Evolutionary conservation across 345 rosid species (phyloP).

Genomic region (Murraya paniculata): DNA sequence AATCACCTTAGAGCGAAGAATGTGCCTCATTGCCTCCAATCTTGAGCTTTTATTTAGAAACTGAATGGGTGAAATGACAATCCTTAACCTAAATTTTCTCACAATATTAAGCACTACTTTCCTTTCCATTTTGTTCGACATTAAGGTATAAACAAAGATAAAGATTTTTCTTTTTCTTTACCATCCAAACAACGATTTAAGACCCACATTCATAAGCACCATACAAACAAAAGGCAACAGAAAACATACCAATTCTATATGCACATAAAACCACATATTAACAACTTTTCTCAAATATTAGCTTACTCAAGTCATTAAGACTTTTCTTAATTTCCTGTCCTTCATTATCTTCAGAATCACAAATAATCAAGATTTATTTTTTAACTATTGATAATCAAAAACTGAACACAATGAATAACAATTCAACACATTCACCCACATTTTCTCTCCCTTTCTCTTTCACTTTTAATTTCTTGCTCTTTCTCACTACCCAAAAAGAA

Average conservation of each 20-base stretch:
- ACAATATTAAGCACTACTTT: not conserved
- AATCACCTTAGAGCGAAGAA: not conserved
- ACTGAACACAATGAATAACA: not conserved
- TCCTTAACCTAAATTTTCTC: not conserved
- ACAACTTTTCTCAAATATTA: not conserved
- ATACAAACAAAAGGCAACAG: not conserved
- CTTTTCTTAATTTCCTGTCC: not conserved
- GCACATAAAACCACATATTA: not conserved
- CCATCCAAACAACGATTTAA: not conserved
- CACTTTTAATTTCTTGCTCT: not conserved
- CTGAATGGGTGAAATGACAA: not conserved
- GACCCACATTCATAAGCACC: not conserved
- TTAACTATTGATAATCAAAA: not conserved
- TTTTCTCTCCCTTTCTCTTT: not conserved
- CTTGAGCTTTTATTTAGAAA: not conserved
- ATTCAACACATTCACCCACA: not conserved
- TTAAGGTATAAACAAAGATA: not conserved
- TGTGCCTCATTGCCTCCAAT: not conserved
- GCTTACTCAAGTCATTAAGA: not conserved
- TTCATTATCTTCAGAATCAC: not conserved
- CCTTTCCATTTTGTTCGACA: not conserved
- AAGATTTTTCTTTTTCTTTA: not conserved
- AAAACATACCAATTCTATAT: not conserved
- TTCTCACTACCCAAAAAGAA: not conserved
- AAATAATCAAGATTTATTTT: not conserved